phyloP scores from a whole-genome alignment of 164 flowering plant genomes.

The Nelumbo lutea region DNA sequence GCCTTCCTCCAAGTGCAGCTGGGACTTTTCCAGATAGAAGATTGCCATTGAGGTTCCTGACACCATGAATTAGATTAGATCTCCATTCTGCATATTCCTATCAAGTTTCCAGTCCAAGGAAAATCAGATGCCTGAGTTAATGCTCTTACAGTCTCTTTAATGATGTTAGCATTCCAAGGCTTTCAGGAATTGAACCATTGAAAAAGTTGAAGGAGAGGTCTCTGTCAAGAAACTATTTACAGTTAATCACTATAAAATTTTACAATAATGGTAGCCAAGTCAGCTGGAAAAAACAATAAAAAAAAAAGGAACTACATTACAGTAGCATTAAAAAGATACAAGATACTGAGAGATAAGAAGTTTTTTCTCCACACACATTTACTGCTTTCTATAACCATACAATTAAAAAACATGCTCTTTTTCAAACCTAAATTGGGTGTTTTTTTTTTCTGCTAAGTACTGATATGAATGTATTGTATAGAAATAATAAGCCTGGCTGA shows the following conservation, averaged over 20 bases:
- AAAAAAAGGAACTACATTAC: neutral
- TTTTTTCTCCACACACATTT: too few relatives aligned
- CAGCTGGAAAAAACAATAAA: neutral
- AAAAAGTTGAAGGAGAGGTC: slow-evolving; percentile 85
- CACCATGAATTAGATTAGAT: slow-evolving; percentile 16
- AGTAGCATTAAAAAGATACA: neutral
- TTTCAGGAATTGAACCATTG: slow-evolving; percentile 94
- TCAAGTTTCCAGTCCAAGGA: neutral
- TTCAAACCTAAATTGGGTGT: too few relatives aligned
- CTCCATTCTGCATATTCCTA: neutral
- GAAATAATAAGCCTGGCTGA: too few relatives aligned
- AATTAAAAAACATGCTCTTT: too few relatives aligned
- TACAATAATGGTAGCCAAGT: too few relatives aligned
- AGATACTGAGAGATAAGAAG: too few relatives aligned
- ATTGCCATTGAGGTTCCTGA: slow-evolving; percentile 91
- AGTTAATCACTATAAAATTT: slow-evolving; percentile 6
- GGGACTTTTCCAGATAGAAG: slow-evolving; percentile 84
- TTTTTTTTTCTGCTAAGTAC: too few relatives aligned
- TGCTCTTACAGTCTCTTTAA: slow-evolving; percentile 66
- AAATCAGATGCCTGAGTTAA: slow-evolving; percentile 7
- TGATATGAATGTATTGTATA: too few relatives aligned
- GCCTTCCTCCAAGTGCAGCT: slow-evolving; percentile 77
- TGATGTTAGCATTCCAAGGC: slow-evolving; percentile 70
- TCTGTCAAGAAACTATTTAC: slow-evolving; percentile 37
- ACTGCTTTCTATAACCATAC: too few relatives aligned